These are phyloP conservation scores for Entomortierella lignicola DNA, from an alignment of 192 early-diverging fungal species.

Conservation along the genomic window DNA sequence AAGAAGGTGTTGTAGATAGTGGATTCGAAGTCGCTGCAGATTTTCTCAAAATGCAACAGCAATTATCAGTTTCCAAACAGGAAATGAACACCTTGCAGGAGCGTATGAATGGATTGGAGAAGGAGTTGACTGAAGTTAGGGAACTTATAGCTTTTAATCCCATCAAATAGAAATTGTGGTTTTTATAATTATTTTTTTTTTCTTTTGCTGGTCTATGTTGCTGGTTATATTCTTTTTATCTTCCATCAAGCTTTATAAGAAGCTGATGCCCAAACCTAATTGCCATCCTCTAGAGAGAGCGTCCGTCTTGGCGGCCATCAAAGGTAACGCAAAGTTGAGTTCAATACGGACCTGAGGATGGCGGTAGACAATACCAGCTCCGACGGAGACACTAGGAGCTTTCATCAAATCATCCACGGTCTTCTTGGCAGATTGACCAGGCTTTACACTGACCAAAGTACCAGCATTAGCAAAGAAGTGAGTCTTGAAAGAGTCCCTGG, in stretches of 20 bases:
- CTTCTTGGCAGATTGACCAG: conserved; percentile 28
- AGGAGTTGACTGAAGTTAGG: conserved; percentile 42
- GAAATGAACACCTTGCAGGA: conserved; percentile 47
- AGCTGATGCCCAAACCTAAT: conserved; percentile 89
- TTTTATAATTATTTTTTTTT: conserved; percentile 5
- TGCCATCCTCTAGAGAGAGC: conserved; percentile 81
- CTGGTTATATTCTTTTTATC: background rate
- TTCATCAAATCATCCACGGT: conserved; percentile 58
- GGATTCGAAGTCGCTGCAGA: conserved; percentile 43
- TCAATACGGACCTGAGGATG: conserved; percentile 90
- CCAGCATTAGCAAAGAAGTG: conserved; percentile 95
- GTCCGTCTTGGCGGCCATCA: conserved; percentile 71
- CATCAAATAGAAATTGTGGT: conserved; percentile 10
- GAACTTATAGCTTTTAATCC: conserved; percentile 45
- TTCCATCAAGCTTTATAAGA: conserved; percentile 65
- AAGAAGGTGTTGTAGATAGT: conserved; percentile 45
- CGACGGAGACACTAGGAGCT: conserved; percentile 79
- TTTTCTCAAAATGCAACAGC: conserved; percentile 44
- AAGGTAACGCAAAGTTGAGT: conserved; percentile 90
- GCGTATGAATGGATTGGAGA: conserved; percentile 23
- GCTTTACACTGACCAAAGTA: conserved; percentile 67
- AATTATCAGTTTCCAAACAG: conserved; percentile 22
- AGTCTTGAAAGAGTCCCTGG: conserved; percentile 72
- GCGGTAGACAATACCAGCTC: conserved; percentile 86
- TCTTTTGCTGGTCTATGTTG: background rate